Evolutionary conservation across 2,329 filamentous ascomycete species (phyloP).

Genomic region (Cladosporium phlei): DNA sequence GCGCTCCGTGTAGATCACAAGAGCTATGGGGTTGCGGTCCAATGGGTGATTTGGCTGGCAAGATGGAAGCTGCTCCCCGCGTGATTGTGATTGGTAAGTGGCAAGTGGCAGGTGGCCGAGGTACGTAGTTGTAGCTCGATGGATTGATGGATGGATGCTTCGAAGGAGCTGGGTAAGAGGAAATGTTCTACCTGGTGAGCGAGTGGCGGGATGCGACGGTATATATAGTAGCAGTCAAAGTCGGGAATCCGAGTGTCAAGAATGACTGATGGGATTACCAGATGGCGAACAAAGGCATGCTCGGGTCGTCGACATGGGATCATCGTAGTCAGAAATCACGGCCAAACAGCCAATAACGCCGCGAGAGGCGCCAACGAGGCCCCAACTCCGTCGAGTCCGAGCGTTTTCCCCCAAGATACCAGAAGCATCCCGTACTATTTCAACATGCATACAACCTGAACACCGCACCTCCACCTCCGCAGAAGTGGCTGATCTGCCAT

Average conservation of each 20-base stretch:
- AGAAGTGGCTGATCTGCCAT: slow-evolving; percentile 5
- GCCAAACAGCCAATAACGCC: no score
- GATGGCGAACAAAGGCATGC: no score
- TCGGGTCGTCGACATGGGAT: no score
- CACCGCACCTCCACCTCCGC: slow-evolving; percentile 1
- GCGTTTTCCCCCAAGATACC: no score
- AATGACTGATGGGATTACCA: no score
- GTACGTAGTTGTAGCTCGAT: background rate
- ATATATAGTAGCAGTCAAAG: slow-evolving; percentile 1
- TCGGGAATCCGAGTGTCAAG: no score
- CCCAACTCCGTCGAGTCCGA: no score
- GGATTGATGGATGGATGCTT: background rate
- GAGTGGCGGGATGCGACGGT: background rate
- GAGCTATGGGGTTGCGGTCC: slow-evolving; percentile 1
- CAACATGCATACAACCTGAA: no score
- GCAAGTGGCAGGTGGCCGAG: background rate
- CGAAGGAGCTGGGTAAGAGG: background rate
- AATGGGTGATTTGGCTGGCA: background rate
- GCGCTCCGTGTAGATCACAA: slow-evolving; percentile 7
- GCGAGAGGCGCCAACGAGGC: no score
- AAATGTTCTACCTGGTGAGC: slow-evolving; percentile 9
- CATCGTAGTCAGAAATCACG: no score
- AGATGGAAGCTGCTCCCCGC: slow-evolving; percentile 11
- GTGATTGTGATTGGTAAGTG: slow-evolving; percentile 1
- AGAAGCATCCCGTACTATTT: no score